These are phyloP conservation scores for Dactylella cylindrospora DNA, from an alignment of 2,329 filamentous ascomycete species.

Conservation along the genomic window DNA sequence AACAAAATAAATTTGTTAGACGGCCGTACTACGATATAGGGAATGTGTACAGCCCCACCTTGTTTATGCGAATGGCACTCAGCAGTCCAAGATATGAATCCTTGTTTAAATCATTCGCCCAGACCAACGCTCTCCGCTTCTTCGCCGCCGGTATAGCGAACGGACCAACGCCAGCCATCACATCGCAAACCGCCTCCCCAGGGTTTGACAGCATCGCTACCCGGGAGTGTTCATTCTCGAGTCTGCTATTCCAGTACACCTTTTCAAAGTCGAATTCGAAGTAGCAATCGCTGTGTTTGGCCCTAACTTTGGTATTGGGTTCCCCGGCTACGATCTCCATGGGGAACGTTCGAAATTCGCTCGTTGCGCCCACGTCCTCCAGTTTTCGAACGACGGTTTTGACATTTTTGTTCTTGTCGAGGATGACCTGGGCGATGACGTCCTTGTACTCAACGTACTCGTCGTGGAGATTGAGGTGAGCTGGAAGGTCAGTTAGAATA, in stretches of 20 bases:
- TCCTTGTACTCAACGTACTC: conserved; percentile 82
- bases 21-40: too few species aligned
- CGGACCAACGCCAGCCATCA: conserved; percentile 96
- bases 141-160: conserved; percentile 91
- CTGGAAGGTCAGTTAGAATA: conserved; percentile 51
- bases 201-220: conserved; percentile 72
- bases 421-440: conserved; percentile 78
- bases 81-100: conserved; percentile 75
- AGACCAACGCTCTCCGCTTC: conserved; percentile 79
- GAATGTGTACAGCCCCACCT: conserved; percentile 58
- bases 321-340: conserved; percentile 87
- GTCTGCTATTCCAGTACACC: conserved; percentile 95
- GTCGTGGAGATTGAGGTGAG: conserved; percentile 85
- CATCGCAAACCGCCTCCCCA: conserved; percentile 88
- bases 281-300: conserved; percentile 78
- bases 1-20: background rate
- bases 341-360: conserved; percentile 83
- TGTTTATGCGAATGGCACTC: conserved; percentile 73
- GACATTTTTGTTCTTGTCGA: conserved; percentile 81
- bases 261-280: conserved; percentile 93
- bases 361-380: conserved; percentile 80
- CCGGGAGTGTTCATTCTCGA: conserved; percentile 84
- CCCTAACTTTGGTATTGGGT: conserved; percentile 78
- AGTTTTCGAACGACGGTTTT: conserved; percentile 94
- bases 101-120: conserved; percentile 96